phyloP scores from a whole-genome alignment of 306 rosid species.

The Aeschynomene evenia region DNA sequence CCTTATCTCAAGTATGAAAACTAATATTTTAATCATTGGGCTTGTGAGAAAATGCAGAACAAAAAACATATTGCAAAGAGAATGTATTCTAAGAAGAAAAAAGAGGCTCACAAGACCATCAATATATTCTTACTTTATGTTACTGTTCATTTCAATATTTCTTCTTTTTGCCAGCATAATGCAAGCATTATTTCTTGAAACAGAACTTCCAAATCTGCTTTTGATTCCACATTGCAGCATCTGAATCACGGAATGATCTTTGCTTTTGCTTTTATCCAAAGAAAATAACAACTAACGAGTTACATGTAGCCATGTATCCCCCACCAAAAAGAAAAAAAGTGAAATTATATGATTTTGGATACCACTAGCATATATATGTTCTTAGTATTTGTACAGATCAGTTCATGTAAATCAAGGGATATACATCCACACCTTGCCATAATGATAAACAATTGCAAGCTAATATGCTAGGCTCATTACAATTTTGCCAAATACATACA shows the following conservation, averaged over 20 bases:
- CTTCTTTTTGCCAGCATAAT: neutral
- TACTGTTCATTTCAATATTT: neutral
- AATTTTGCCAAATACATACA: neutral
- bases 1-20: neutral
- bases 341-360: neutral
- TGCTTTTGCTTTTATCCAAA: neutral
- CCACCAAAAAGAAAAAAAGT: neutral
- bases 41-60: too few species aligned
- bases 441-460: neutral
- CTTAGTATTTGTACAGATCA: neutral
- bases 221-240: neutral
- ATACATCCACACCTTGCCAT: slow-evolving; percentile 2
- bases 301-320: neutral
- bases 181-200: neutral
- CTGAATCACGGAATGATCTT: neutral
- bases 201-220: neutral
- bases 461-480: neutral
- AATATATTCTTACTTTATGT: too few species aligned
- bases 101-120: neutral
- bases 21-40: neutral
- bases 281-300: neutral
- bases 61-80: neutral
- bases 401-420: neutral
- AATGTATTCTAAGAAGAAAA: too few species aligned
- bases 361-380: slow-evolving; percentile 17